Evolutionary conservation across 2,329 filamentous ascomycete species (phyloP).

Genomic region (Botrytis squamosa): DNA sequence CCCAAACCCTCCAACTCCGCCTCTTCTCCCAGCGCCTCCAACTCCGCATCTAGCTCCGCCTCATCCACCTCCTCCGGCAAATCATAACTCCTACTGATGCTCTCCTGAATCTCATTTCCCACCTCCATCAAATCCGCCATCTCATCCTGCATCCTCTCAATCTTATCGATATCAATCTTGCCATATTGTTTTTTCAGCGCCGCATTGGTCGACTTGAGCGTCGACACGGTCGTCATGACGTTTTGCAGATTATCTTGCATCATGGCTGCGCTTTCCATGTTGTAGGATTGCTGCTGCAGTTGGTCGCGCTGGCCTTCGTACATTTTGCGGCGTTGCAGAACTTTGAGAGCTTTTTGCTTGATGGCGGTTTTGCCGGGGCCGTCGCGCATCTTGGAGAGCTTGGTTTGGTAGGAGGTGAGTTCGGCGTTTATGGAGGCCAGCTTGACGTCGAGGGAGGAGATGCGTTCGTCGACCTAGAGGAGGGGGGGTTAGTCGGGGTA

Average conservation of each 20-base stretch:
- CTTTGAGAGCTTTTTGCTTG: constrained; percentile 90
- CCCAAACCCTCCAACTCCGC: constrained; percentile 74
- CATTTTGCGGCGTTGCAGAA: constrained; percentile 88
- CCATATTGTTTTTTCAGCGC: constrained; percentile 90
- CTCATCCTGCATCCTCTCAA: constrained; percentile 96
- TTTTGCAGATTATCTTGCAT: constrained; percentile 99
- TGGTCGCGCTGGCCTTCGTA: constrained; percentile 95
- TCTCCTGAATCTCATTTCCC: constrained; percentile 97
- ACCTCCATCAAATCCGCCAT: constrained; percentile 98
- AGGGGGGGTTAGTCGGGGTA: constrained; percentile 24
- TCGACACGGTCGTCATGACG: constrained; percentile 93
- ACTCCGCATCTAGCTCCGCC: constrained; percentile 90
- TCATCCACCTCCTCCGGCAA: constrained; percentile 97
- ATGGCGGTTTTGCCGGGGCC: constrained; percentile 90
- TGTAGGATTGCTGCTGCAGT: constrained; percentile 92
- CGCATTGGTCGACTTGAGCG: constrained; percentile 96
- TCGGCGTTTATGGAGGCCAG: constrained; percentile 90
- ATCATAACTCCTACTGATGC: constrained; percentile 85
- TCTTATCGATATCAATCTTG: constrained; percentile 96
- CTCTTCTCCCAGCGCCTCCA: constrained; percentile 92
- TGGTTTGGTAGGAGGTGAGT: constrained; percentile 81
- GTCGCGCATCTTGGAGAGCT: constrained; percentile 89
- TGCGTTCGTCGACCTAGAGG: constrained; percentile 69
- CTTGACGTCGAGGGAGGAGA: constrained; percentile 90
- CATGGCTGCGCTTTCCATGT: constrained; percentile 97